Evolutionary conservation across 2,329 filamentous ascomycete genomes (phyloP).

Genomic region (Claviceps lovelessii): DNA sequence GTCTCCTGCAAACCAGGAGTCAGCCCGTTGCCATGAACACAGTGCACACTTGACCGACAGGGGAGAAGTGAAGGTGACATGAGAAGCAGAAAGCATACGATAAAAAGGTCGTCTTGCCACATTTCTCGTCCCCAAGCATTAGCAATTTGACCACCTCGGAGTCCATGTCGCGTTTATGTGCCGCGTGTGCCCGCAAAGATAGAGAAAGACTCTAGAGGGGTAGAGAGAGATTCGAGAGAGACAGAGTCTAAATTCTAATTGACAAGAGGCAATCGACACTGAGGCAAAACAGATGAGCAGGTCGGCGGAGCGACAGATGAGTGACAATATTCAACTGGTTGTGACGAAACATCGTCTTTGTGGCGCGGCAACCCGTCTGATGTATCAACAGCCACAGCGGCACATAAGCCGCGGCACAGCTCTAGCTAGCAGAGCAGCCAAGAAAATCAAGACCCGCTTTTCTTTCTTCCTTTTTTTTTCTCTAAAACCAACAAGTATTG

Average conservation of each 20-base stretch:
- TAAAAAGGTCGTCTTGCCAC: constrained; percentile 47
- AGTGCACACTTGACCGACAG: neutral
- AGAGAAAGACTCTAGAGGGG: too few species aligned
- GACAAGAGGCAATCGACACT: too few species aligned
- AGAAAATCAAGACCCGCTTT: neutral
- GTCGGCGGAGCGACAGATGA: too few species aligned
- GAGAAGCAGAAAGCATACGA: constrained; percentile 31
- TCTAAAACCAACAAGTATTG: neutral
- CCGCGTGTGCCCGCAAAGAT: too few species aligned
- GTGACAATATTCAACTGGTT: too few species aligned
- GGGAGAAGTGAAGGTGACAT: neutral
- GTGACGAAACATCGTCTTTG: too few species aligned
- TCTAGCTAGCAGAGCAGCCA: too few species aligned
- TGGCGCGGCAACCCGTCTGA: too few species aligned
- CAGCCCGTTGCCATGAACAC: neutral
- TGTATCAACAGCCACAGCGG: too few species aligned
- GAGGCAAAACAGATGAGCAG: neutral
- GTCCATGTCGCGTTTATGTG: constrained; percentile 24
- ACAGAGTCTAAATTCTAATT: too few species aligned
- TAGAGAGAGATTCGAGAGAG: too few species aligned
- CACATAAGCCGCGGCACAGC: too few species aligned
- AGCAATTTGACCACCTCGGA: constrained; percentile 36
- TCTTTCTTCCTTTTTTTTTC: neutral
- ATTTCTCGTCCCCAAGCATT: constrained; percentile 43
- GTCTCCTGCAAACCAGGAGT: constrained; percentile 25